Percentiles rank a stretch among this genome's conserved stretches.
Evolutionary conservation across 2,329 filamentous ascomycete species (phyloP).

Genomic region (Colletotrichum cereale): DNA sequence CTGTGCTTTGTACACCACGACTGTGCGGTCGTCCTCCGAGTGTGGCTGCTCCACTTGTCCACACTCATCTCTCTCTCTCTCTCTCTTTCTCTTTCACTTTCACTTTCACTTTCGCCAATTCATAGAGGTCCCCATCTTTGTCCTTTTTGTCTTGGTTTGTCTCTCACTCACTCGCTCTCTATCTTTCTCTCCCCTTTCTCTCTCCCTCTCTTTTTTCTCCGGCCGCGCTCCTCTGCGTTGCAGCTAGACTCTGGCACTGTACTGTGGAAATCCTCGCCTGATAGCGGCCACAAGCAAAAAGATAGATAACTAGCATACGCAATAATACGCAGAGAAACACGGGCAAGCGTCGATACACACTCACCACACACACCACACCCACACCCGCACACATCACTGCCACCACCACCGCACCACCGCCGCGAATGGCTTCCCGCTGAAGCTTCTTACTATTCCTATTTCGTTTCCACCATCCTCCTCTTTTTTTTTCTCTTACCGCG

Average conservation of each 20-base stretch:
- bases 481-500: not conserved
- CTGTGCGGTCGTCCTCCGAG: not conserved
- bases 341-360: not conserved
- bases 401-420: not conserved
- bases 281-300: slow-evolving; percentile 23
- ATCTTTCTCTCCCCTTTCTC: not conserved
- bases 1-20: not conserved
- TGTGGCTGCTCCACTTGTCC: slow-evolving; percentile 9
- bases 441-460: slow-evolving; percentile 18
- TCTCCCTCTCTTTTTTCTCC: not conserved
- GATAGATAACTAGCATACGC: slow-evolving; percentile 1
- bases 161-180: slow-evolving; percentile 5
- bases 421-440: slow-evolving; percentile 30
- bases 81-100: not conserved
- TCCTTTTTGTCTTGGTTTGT: slow-evolving; percentile 11
- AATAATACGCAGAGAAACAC: slow-evolving; percentile 12
- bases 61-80: not conserved
- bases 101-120: not conserved
- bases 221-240: slow-evolving; percentile 3
- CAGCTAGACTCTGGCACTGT: slow-evolving; percentile 35
- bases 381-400: not conserved
- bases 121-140: slow-evolving; percentile 17
- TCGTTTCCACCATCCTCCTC: slow-evolving; percentile 9
- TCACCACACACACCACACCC: not conserved
- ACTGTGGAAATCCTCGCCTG: slow-evolving; percentile 39